Percentiles rank a stretch among this genome's conserved stretches.
These are phyloP conservation scores for Tuber indicum DNA, from an alignment of 495 filamentous ascomycete species.

Conservation along the genomic window DNA sequence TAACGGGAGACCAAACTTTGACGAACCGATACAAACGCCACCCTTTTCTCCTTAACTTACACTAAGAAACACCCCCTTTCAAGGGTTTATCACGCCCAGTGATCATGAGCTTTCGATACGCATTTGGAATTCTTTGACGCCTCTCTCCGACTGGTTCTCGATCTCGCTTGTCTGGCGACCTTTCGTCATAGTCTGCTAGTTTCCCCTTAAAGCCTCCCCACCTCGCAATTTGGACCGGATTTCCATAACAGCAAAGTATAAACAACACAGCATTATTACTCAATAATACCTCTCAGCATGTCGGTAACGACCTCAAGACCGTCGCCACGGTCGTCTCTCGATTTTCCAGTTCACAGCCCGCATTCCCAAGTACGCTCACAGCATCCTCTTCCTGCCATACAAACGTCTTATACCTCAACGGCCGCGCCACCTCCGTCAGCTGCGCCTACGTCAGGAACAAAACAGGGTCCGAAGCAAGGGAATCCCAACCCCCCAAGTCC, in stretches of 20 bases:
- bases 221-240: constrained; percentile 3
- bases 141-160: constrained; percentile 19
- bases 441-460: constrained; percentile 11
- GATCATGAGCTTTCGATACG: constrained; percentile 36
- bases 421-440: constrained; percentile 20
- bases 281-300: constrained; percentile 16
- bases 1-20: constrained; percentile 12
- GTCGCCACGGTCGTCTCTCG: constrained; percentile 34
- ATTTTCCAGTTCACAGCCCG: constrained; percentile 27
- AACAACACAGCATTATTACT: constrained; percentile 1
- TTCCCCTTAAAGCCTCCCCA: constrained; percentile 2
- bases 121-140: constrained; percentile 28
- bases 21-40: constrained; percentile 31
- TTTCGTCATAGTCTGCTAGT: constrained; percentile 27
- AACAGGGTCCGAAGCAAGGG: constrained; percentile 18
- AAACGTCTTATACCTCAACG: constrained; percentile 20
- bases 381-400: constrained; percentile 25
- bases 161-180: constrained; percentile 23
- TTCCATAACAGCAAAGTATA: neutral
- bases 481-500: constrained; percentile 28
- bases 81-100: constrained; percentile 15
- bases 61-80: neutral
- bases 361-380: constrained; percentile 31
- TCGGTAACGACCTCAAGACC: constrained; percentile 34
- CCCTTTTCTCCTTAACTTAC: constrained; percentile 8